Conservation (phyloP, 176 grass and related monocot genomes). For the Luzula sylvatica region DNA sequence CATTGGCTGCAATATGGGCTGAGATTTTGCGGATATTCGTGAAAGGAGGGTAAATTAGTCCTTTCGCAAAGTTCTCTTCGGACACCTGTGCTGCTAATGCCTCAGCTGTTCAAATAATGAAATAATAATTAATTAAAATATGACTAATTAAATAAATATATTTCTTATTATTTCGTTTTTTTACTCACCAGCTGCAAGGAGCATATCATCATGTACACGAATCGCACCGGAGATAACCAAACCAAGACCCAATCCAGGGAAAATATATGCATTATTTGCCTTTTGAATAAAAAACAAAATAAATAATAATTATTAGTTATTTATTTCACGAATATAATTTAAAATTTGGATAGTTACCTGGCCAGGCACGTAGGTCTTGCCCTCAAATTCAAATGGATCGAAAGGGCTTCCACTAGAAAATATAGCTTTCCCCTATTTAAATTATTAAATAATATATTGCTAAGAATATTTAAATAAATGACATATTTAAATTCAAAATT, state of each 20-base stretch:
- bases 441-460: too few species aligned
- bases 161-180: neutral
- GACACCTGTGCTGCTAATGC: constrained; percentile 75
- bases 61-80: constrained; percentile 51
- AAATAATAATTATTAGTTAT: neutral
- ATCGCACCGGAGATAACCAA: constrained; percentile 79
- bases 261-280: constrained; percentile 84
- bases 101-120: constrained; percentile 39
- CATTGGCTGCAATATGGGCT: constrained; percentile 70
- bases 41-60: constrained; percentile 73
- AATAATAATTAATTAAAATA: neutral
- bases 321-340: too few species aligned
- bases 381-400: constrained; percentile 79
- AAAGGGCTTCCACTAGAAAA: constrained; percentile 95
- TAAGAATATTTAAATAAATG: neutral
- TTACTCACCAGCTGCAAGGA: constrained; percentile 77
- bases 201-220: constrained; percentile 84
- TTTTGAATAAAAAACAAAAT: constrained; percentile 19
- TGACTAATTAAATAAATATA: neutral
- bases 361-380: constrained; percentile 64
- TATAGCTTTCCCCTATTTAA: constrained; percentile 68
- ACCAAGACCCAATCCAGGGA: constrained; percentile 83
- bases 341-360: constrained; percentile 34
- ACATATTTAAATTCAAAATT: neutral
- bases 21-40: constrained; percentile 84